A percentile compares a stretch with the other conserved stretches of the same genome.
Evolutionary conservation across 1,284 basidiomycete species (phyloP).

Genomic region (Grifola frondosa): DNA sequence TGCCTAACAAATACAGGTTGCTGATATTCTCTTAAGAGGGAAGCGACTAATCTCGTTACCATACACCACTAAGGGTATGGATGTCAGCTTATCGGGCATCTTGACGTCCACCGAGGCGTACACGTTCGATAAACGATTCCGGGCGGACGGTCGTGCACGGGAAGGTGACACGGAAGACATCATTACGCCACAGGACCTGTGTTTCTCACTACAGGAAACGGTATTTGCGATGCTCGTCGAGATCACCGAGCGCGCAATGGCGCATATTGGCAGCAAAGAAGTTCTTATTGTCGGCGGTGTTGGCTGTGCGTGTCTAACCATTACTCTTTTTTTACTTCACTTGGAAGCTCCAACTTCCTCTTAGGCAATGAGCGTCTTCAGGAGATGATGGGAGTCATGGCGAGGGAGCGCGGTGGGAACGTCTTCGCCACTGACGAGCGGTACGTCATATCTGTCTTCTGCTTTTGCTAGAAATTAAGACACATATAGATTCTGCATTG

Average conservation of each 20-base stretch:
- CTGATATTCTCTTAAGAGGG: slow-evolving; percentile 45
- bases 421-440: slow-evolving; percentile 97
- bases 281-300: slow-evolving; percentile 98
- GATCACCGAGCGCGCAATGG: slow-evolving; percentile 99
- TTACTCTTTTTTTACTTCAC: slow-evolving; percentile 6
- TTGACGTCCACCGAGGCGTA: slow-evolving; percentile 88
- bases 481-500: slow-evolving; percentile 88
- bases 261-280: slow-evolving; percentile 94
- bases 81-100: slow-evolving; percentile 93
- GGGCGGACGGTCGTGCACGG: slow-evolving; percentile 38
- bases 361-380: slow-evolving; percentile 91
- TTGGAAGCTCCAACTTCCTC: background rate
- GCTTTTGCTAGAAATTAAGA: slow-evolving; percentile 4
- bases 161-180: slow-evolving; percentile 59
- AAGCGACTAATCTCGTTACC: slow-evolving; percentile 81
- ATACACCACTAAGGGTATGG: slow-evolving; percentile 99
- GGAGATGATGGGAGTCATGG: slow-evolving; percentile 99
- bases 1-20: background rate
- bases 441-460: slow-evolving; percentile 41
- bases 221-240: slow-evolving; percentile 99
- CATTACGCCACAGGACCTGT: slow-evolving; percentile 92
- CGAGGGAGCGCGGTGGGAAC: slow-evolving; percentile 81
- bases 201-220: slow-evolving; percentile 96
- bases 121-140: slow-evolving; percentile 77
- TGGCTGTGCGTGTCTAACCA: slow-evolving; percentile 70